These are phyloP conservation scores for Mycena olivaceomarginata DNA, from an alignment of 768 basidiomycete genomes.

Conservation along the genomic window DNA sequence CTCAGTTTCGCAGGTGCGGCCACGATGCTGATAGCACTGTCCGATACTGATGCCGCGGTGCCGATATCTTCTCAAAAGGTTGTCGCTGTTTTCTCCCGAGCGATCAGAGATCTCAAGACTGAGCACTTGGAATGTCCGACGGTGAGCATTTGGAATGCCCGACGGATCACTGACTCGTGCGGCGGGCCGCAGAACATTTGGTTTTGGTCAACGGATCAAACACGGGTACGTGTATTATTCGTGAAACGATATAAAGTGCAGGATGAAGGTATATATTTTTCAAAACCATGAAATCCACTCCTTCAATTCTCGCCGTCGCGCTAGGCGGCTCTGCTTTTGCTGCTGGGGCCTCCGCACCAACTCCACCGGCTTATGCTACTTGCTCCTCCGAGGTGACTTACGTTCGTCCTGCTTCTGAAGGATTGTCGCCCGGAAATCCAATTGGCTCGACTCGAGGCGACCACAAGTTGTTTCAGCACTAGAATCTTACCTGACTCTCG, in stretches of 20 bases:
- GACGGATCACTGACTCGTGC: slow-evolving; percentile 13
- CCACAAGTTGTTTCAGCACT: slow-evolving; percentile 30
- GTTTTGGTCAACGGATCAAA: neutral
- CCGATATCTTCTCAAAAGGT: neutral
- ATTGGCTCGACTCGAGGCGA: slow-evolving; percentile 31
- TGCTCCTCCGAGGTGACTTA: slow-evolving; percentile 18
- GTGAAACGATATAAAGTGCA: neutral
- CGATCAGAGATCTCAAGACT: neutral
- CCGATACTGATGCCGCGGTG: no score
- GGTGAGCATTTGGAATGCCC: neutral
- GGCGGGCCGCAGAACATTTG: slow-evolving; percentile 16
- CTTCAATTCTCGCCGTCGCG: slow-evolving; percentile 7
- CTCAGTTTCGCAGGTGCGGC: neutral
- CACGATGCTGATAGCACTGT: neutral
- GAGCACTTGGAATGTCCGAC: neutral
- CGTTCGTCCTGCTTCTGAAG: slow-evolving; percentile 31
- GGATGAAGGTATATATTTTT: neutral
- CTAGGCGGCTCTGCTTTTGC: slow-evolving; percentile 20
- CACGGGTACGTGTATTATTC: neutral
- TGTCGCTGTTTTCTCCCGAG: slow-evolving; percentile 8
- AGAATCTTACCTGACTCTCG: slow-evolving; percentile 25
- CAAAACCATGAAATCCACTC: slow-evolving; percentile 15
- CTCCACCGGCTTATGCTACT: slow-evolving; percentile 24
- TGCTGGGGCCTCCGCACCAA: slow-evolving; percentile 20
- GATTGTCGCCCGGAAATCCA: slow-evolving; percentile 26